Evolutionary conservation across 208 protist species (phyloP).

Genomic region (Sergeia podlipaevii): DNA sequence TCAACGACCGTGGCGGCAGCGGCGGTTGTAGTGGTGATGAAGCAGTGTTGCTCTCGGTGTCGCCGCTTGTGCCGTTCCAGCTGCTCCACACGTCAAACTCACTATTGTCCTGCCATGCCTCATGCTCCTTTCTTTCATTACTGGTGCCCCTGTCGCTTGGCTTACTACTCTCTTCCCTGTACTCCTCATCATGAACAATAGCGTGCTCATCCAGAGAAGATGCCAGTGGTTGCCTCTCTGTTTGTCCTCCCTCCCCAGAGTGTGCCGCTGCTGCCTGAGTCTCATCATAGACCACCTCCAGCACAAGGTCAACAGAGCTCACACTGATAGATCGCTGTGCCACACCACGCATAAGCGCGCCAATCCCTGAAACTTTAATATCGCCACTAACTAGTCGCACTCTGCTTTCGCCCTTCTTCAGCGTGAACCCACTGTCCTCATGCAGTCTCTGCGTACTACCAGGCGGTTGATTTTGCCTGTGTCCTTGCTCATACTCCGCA

Average conservation of each 20-base stretch:
- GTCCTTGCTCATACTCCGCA: too few relatives aligned
- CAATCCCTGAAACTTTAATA: conserved; percentile 1
- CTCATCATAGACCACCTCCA: conserved; percentile 7
- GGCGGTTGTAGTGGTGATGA: neutral
- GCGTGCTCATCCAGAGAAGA: too few relatives aligned
- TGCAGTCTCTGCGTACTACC: too few relatives aligned
- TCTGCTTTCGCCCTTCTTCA: neutral
- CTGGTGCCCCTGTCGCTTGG: neutral
- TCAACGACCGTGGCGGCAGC: neutral
- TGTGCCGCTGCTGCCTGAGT: neutral
- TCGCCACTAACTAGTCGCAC: conserved; percentile 7
- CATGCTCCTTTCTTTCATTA: neutral
- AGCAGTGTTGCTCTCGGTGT: neutral
- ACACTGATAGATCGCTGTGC: conserved; percentile 1
- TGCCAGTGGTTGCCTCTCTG: neutral
- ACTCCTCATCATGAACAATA: neutral
- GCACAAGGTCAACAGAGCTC: conserved; percentile 6
- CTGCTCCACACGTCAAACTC: neutral
- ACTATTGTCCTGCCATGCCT: neutral
- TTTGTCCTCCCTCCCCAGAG: neutral
- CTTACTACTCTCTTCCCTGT: neutral
- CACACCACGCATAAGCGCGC: conserved; percentile 1
- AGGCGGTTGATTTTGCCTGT: too few relatives aligned
- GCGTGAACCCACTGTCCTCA: neutral
- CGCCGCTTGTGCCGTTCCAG: neutral